A percentile compares a stretch with the other conserved stretches of the same genome.
Evolutionary conservation across 2,329 filamentous ascomycete genomes (phyloP).

Genomic region (Zymoseptoria brevis): DNA sequence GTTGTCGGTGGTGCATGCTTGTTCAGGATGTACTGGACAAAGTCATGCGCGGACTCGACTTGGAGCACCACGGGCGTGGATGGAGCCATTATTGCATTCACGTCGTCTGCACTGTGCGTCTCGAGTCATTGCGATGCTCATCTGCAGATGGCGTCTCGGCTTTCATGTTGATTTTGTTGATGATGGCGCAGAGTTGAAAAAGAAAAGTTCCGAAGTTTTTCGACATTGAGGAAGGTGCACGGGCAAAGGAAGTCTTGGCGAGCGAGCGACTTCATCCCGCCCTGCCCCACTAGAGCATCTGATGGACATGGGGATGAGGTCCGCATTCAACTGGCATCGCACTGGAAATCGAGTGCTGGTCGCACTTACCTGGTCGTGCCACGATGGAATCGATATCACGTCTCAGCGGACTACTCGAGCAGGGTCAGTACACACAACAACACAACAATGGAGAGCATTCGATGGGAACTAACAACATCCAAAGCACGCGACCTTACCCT

Average conservation of each 20-base stretch:
- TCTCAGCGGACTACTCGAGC: conserved; percentile 90
- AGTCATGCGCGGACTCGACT: conserved; percentile 34
- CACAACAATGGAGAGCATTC: conserved; percentile 42
- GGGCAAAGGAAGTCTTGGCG: neutral
- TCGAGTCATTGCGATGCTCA: neutral
- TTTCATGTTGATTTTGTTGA: neutral
- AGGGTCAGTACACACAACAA: conserved; percentile 60
- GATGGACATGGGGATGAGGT: neutral
- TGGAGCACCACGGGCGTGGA: conserved; percentile 32
- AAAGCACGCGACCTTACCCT: conserved; percentile 92
- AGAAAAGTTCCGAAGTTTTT: neutral
- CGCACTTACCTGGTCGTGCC: conserved; percentile 11
- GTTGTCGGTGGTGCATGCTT: conserved; percentile 52
- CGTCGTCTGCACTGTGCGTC: neutral
- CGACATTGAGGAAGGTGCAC: neutral
- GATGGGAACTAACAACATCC: conserved; percentile 9
- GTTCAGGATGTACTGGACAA: conserved; percentile 58
- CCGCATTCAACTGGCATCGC: neutral
- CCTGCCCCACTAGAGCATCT: neutral
- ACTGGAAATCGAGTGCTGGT: neutral
- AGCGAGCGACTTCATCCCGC: neutral
- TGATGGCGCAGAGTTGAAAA: neutral
- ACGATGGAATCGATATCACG: conserved; percentile 91
- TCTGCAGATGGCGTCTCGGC: neutral
- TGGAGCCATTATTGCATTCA: conserved; percentile 5